Conservation (phyloP, 2,329 filamentous ascomycete genomes). For the Grosmannia clavigera region DNA sequence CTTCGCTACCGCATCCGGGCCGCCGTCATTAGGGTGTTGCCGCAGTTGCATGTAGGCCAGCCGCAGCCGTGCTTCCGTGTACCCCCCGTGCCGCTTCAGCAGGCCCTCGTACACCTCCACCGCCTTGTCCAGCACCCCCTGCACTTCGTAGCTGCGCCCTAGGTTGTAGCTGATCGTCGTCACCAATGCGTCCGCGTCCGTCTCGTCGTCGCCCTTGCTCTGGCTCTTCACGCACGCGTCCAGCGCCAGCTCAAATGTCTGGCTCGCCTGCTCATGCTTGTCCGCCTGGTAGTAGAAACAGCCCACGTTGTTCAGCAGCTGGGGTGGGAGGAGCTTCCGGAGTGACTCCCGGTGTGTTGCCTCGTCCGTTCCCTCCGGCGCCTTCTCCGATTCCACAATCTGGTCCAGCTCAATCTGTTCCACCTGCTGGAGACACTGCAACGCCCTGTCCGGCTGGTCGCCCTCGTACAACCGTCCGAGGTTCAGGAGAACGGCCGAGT, state of each 20-base stretch:
- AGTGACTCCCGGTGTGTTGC: constrained; percentile 47
- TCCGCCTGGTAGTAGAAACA: constrained; percentile 89
- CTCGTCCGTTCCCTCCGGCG: constrained; percentile 47
- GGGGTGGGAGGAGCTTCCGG: constrained; percentile 71
- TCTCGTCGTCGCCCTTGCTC: constrained; percentile 51
- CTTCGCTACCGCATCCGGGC: constrained; percentile 72
- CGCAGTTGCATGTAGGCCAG: constrained; percentile 82
- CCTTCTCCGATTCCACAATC: constrained; percentile 57
- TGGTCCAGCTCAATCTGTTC: constrained; percentile 80
- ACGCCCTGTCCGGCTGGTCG: constrained; percentile 75
- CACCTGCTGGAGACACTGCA: constrained; percentile 84
- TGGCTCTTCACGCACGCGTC: constrained; percentile 74
- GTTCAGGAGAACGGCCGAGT: constrained; percentile 81
- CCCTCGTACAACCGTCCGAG: constrained; percentile 82
- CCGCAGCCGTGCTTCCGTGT: constrained; percentile 80
- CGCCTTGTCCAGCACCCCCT: constrained; percentile 69
- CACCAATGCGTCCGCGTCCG: constrained; percentile 81
- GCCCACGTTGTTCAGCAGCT: constrained; percentile 92
- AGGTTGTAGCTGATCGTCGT: constrained; percentile 97
- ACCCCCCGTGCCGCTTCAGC: constrained; percentile 74
- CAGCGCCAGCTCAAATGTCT: constrained; percentile 85
- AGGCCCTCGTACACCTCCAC: constrained; percentile 80
- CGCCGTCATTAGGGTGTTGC: constrained; percentile 70
- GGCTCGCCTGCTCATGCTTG: constrained; percentile 65
- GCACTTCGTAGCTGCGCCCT: constrained; percentile 81